These are phyloP conservation scores for Paracorniculantispora psalliotae DNA, from an alignment of 2,329 filamentous ascomycete genomes.

Conservation along the genomic window DNA sequence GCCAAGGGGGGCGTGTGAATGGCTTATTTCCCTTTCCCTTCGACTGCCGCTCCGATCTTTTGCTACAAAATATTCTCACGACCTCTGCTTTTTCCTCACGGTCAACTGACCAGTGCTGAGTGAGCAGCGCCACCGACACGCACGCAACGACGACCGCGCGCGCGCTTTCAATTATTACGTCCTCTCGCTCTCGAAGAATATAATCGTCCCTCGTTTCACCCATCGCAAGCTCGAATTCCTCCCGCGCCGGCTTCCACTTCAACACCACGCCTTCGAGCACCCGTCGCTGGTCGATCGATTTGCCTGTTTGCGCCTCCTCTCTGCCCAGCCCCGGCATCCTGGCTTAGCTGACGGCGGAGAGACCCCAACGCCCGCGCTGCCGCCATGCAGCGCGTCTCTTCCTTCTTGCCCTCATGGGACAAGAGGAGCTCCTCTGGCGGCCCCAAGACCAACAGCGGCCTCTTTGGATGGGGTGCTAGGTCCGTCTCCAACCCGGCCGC, in stretches of 20 bases:
- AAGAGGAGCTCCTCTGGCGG: conserved; percentile 33
- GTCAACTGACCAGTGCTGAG: not conserved
- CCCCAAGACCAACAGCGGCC: conserved; percentile 25
- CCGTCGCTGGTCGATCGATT: not conserved
- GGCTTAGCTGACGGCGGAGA: conserved; percentile 27
- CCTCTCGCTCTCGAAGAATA: not conserved
- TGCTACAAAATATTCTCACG: not conserved
- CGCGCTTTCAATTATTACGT: not conserved
- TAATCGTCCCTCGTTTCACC: not conserved
- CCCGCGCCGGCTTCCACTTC: not conserved
- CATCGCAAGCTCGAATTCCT: not conserved
- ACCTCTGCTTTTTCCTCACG: not conserved
- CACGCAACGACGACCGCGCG: not conserved
- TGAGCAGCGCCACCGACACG: not conserved
- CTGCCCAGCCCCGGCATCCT: conserved; percentile 29
- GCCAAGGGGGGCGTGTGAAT: conserved; percentile 10
- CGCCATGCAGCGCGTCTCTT: conserved; percentile 40
- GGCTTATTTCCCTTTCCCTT: not conserved
- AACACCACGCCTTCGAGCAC: too few species aligned
- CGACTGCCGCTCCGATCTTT: not conserved
- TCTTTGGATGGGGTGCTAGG: conserved; percentile 45
- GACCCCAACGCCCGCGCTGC: conserved; percentile 24
- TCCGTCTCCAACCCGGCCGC: conserved; percentile 33
- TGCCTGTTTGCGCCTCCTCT: conserved; percentile 14
- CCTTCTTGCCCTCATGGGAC: conserved; percentile 41